Conservation (phyloP, 129 eudicot species). For the Logfia minima region DNA sequence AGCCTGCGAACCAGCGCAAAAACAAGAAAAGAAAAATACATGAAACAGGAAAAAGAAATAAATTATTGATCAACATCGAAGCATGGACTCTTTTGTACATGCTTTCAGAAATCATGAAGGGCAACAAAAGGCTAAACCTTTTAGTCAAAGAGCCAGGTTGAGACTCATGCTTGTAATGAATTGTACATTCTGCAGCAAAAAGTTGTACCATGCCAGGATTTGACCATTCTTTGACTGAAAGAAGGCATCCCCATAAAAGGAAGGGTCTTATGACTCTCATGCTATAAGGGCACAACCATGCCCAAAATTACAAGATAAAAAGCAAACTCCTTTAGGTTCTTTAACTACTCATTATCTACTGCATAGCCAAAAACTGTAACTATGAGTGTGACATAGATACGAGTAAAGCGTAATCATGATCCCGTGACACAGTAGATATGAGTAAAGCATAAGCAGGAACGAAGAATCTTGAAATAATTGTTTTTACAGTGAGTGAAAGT, state of each 20-base stretch:
- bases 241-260: slow-evolving; percentile 10
- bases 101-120: slow-evolving; percentile 25
- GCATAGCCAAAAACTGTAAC: slow-evolving; percentile 11
- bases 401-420: slow-evolving; percentile 21
- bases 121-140: slow-evolving; percentile 20
- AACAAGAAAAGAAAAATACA: background rate
- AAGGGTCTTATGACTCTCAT: slow-evolving; percentile 20
- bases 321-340: slow-evolving; percentile 22
- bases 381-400: background rate
- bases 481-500: slow-evolving; percentile 7
- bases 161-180: slow-evolving; percentile 10
- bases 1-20: background rate
- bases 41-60: background rate
- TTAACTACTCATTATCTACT: slow-evolving; percentile 20
- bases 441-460: slow-evolving; percentile 14
- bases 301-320: slow-evolving; percentile 13
- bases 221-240: slow-evolving; percentile 25
- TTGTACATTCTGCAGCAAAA: slow-evolving; percentile 15
- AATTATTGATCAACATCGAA: slow-evolving; percentile 10
- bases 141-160: slow-evolving; percentile 15
- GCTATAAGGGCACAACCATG: slow-evolving; percentile 15
- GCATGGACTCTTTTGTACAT: slow-evolving; percentile 33
- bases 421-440: background rate
- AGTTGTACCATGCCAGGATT: slow-evolving; percentile 19
- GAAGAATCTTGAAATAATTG: slow-evolving; percentile 19